phyloP scores from a whole-genome alignment of 306 rosid genomes.

The Pyrus betulifolia region DNA sequence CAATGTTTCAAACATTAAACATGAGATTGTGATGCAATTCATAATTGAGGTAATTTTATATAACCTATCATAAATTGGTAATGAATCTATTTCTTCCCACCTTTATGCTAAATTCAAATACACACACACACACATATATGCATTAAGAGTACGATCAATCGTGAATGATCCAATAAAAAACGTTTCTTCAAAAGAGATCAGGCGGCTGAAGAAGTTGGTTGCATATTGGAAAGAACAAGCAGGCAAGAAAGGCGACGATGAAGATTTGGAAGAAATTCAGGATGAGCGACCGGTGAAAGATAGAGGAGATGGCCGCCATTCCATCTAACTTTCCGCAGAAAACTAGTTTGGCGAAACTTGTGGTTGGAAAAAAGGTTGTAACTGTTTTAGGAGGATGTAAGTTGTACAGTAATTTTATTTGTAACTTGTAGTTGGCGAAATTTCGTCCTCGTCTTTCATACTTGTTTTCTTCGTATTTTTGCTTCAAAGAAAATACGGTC shows the following conservation, averaged over 20 bases:
- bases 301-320: slow-evolving; percentile 37
- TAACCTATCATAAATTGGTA: too few relatives aligned
- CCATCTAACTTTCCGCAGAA: too few relatives aligned
- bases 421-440: not conserved
- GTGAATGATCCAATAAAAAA: slow-evolving; percentile 89
- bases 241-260: slow-evolving; percentile 69
- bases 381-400: not conserved
- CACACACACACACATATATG: slow-evolving; percentile 38
- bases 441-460: not conserved
- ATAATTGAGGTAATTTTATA: too few relatives aligned
- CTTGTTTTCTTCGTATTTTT: not conserved
- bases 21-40: too few relatives aligned
- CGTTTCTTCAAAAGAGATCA: slow-evolving; percentile 76
- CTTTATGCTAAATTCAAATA: slow-evolving; percentile 38
- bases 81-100: not conserved
- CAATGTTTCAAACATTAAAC: too few relatives aligned
- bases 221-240: slow-evolving; percentile 95
- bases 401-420: not conserved
- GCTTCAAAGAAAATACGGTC: too few relatives aligned
- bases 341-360: too few relatives aligned
- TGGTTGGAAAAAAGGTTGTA: not conserved
- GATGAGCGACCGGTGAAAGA: slow-evolving; percentile 59
- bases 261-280: slow-evolving; percentile 78
- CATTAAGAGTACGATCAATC: slow-evolving; percentile 80
- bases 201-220: slow-evolving; percentile 64